phyloP scores from a whole-genome alignment of 2,329 filamentous ascomycete genomes.

The Diaporthe citri region DNA sequence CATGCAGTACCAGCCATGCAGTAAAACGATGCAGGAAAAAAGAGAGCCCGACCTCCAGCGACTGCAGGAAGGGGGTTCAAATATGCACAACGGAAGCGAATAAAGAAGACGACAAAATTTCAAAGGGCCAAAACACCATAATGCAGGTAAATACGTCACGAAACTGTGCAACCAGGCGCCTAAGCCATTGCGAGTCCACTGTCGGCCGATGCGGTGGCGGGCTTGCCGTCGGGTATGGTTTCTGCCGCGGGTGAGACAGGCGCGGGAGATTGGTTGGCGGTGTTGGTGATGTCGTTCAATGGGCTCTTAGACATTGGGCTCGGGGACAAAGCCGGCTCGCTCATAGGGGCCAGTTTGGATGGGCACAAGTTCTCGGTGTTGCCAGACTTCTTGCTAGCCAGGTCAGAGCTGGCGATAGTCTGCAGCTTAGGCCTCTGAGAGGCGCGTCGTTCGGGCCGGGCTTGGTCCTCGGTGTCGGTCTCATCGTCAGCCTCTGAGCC shows the following conservation, averaged over 20 bases:
- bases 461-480: constrained; percentile 42
- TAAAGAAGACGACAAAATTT: constrained; percentile 27
- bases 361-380: constrained; percentile 42
- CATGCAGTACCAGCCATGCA: constrained; percentile 39
- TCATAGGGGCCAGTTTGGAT: constrained; percentile 26
- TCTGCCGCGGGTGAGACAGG: constrained; percentile 22
- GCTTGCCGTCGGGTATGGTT: constrained; percentile 12
- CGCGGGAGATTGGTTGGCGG: constrained; percentile 24
- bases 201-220: constrained; percentile 44
- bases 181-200: constrained; percentile 45
- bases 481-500: constrained; percentile 48
- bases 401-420: constrained; percentile 60
- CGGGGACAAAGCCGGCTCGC: constrained; percentile 12
- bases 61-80: not conserved
- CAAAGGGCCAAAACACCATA: constrained; percentile 27
- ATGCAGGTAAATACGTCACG: constrained; percentile 33
- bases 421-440: constrained; percentile 59
- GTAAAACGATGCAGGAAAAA: constrained; percentile 29
- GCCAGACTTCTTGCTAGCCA: constrained; percentile 48
- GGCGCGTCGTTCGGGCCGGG: constrained; percentile 49
- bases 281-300: constrained; percentile 38
- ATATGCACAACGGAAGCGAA: constrained; percentile 38
- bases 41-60: not conserved
- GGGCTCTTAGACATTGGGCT: constrained; percentile 27
- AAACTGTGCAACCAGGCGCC: constrained; percentile 27